phyloP scores from a whole-genome alignment of 306 rosid species.

The Rosa multiflora region DNA sequence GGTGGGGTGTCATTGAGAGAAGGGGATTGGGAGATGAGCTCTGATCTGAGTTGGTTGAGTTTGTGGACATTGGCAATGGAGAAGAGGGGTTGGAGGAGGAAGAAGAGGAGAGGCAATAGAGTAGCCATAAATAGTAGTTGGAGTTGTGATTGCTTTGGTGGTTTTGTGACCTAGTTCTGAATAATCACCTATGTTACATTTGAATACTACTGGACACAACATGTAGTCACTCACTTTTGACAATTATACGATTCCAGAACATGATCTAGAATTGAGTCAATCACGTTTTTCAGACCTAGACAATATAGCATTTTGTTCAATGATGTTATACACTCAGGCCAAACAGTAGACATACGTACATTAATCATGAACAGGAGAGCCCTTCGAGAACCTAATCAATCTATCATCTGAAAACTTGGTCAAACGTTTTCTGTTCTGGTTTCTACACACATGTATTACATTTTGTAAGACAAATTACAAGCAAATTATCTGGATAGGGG shows the following conservation, averaged over 20 bases:
- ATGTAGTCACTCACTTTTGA: too few relatives aligned
- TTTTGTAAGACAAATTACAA: neutral
- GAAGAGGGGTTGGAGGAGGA: constrained; percentile 36
- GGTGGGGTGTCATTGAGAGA: constrained; percentile 39
- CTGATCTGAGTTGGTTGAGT: constrained; percentile 34
- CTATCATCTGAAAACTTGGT: neutral
- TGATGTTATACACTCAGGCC: too few relatives aligned
- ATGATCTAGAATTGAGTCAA: too few relatives aligned
- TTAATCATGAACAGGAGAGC: neutral
- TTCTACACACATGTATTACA: neutral
- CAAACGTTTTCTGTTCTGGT: neutral
- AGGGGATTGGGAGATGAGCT: constrained; percentile 23
- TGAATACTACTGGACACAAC: too few relatives aligned
- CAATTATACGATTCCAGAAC: too few relatives aligned
- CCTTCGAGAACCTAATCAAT: neutral
- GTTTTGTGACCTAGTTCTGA: too few relatives aligned
- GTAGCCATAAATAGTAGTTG: neutral
- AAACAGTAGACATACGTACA: neutral
- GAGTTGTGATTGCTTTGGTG: constrained; percentile 12
- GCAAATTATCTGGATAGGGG: neutral
- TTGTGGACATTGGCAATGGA: constrained; percentile 53
- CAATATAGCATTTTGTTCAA: too few relatives aligned
- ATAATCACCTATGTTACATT: too few relatives aligned
- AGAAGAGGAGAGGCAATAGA: constrained; percentile 5
- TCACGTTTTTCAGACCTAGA: too few relatives aligned